Evolutionary conservation across 345 rosid genomes (phyloP).

Genomic region (Gossypium bickii): DNA sequence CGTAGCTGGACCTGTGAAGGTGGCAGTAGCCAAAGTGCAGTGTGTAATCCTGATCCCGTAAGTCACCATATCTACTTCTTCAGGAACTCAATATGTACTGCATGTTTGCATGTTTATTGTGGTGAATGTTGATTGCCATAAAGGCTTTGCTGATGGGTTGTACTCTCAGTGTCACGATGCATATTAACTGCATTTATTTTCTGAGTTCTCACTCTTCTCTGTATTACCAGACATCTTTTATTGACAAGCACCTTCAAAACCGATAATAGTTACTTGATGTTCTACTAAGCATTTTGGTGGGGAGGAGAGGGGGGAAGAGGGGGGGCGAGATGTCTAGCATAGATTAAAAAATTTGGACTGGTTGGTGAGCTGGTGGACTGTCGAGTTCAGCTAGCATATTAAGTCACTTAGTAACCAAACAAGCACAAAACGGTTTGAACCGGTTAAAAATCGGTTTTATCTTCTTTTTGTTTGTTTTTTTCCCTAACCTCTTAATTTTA

Average conservation of each 20-base stretch:
- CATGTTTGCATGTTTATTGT: background rate
- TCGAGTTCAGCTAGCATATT: too few relatives aligned
- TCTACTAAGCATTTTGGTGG: background rate
- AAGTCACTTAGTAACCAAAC: too few relatives aligned
- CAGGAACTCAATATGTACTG: background rate
- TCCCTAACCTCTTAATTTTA: background rate
- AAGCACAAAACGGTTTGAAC: too few relatives aligned
- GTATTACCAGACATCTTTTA: background rate
- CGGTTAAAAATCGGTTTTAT: too few relatives aligned
- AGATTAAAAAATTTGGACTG: background rate
- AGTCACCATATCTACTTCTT: slow-evolving; percentile 23
- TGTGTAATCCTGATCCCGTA: slow-evolving; percentile 65
- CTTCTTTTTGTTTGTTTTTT: too few relatives aligned
- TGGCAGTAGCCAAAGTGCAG: slow-evolving; percentile 36
- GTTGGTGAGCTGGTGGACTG: too few relatives aligned
- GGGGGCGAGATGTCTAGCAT: background rate
- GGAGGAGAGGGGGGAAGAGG: background rate
- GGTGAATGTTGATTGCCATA: background rate
- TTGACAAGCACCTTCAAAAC: background rate
- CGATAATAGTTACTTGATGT: background rate
- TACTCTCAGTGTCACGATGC: background rate
- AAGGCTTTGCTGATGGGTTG: background rate
- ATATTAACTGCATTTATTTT: background rate
- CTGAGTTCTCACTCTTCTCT: background rate
- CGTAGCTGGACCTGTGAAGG: slow-evolving; percentile 78